phyloP scores from a whole-genome alignment of 805 yeast species.

The Sugiyamaella valdiviana region DNA sequence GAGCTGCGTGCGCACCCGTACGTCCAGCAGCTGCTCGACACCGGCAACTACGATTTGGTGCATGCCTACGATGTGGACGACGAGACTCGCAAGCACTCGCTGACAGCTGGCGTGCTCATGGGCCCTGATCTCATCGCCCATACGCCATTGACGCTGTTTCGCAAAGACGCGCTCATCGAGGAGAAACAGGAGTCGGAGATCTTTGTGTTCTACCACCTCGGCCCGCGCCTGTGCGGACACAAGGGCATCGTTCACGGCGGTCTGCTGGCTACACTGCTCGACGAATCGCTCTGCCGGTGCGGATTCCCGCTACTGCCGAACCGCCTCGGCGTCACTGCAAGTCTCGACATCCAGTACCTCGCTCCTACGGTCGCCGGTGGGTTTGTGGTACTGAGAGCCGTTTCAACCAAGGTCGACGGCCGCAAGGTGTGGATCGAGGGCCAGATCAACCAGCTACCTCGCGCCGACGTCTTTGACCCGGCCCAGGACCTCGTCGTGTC shows the following conservation, averaged over 20 bases:
- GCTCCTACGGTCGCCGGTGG: constrained; percentile 54
- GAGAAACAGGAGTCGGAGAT: constrained; percentile 34
- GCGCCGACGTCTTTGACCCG: constrained; percentile 16
- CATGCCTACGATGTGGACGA: constrained; percentile 17
- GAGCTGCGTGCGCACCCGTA: constrained; percentile 20
- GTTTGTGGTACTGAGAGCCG: constrained; percentile 60
- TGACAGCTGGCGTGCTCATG: constrained; percentile 21
- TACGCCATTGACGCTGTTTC: constrained; percentile 19
- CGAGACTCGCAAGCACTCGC: constrained; percentile 14
- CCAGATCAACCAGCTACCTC: constrained; percentile 43
- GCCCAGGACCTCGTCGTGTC: constrained; percentile 19
- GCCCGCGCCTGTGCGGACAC: constrained; percentile 55
- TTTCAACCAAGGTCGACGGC: constrained; percentile 61
- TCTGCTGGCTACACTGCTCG: constrained; percentile 70
- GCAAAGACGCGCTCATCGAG: constrained; percentile 16
- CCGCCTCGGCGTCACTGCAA: constrained; percentile 84
- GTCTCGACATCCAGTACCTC: constrained; percentile 54
- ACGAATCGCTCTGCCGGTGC: constrained; percentile 78
- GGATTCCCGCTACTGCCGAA: constrained; percentile 81
- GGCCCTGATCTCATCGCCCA: constrained; percentile 19
- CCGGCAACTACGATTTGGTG: constrained; percentile 16
- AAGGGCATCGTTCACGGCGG: constrained; percentile 85
- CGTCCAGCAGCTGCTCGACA: constrained; percentile 14
- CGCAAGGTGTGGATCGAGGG: constrained; percentile 81
- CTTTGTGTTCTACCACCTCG: constrained; percentile 65